These are phyloP conservation scores for Rhynchospora pubera DNA, from an alignment of 176 grass and related monocot genomes.

Conservation along the genomic window DNA sequence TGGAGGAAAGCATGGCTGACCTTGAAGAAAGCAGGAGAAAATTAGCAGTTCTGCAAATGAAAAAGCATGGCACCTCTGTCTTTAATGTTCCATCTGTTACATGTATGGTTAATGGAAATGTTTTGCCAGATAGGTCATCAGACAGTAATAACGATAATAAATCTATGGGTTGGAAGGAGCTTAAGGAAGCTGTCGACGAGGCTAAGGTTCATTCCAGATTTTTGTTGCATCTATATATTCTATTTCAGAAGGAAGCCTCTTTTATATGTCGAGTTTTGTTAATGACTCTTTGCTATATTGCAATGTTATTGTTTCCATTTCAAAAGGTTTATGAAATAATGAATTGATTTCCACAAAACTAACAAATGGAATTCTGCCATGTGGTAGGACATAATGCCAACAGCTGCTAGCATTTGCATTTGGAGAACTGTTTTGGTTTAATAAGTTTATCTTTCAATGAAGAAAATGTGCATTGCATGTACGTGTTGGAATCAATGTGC, in stretches of 20 bases:
- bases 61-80: conserved; percentile 60
- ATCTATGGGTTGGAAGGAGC: conserved; percentile 65
- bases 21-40: conserved; percentile 92
- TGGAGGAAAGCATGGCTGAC: conserved; percentile 89
- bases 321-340: background rate
- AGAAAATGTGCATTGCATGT: background rate
- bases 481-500: background rate
- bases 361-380: background rate
- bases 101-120: conserved; percentile 55
- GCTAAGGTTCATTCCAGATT: conserved; percentile 54
- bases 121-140: conserved; percentile 54
- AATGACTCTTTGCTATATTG: background rate
- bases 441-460: background rate
- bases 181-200: conserved; percentile 76
- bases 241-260: background rate
- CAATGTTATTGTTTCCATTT: background rate
- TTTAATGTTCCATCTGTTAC: conserved; percentile 37
- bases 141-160: conserved; percentile 29
- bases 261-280: background rate
- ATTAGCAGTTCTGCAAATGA: conserved; percentile 83
- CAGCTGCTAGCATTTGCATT: background rate
- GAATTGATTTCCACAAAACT: background rate
- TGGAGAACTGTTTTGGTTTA: no score
- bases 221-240: background rate
- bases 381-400: background rate